Evolutionary conservation across 2,329 filamentous ascomycete species (phyloP), one percentile per base, ranked within the genome.

Genomic region (Hymenoscyphus scutula): DNA sequence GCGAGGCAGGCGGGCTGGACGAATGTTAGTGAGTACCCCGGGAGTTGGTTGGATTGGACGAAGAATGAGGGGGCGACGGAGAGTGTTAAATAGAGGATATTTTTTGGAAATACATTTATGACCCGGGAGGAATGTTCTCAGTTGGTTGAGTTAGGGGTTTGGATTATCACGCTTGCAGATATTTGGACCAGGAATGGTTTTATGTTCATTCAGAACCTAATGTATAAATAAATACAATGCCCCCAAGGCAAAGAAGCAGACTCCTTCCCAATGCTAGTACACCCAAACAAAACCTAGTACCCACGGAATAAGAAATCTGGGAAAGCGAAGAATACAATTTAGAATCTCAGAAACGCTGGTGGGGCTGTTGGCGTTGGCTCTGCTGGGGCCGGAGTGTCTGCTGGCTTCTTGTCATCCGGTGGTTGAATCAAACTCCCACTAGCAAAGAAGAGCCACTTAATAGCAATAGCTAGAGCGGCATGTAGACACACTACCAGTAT

Each of bases 381-480:
- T 15, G 54, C 29, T 19, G 62, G 61, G n/a, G 69, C 62, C 32
- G 53, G 55, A 4, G 62, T 60, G 2, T 55, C 56, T 38, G 51
- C 53, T 6, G 62, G 58, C 59, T 71, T 69, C 53, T 65, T 64
- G 8, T 51, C 19, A 10, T 51, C 45, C 11, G 45, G 19, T 25
- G n/a, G 45, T 51, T 51, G n/a, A 25, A 62, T 81, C 58, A 86
- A 85, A 76, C 89, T 92, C 56, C 84, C 87, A 69, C 91, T 87
- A 69, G 92, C 93, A 78, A 99, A 99, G 83, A 98, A 98, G 30
- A 98, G 79, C 63, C 97, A 89, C 83, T 98, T 98, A 78, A 99
- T 98, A 4, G 94, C 91, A 71, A 98, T 85, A 1, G 94, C 86
- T 68, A 99, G 81, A n/a, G 89, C 95, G 30, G 92, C 88, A 78